Evolutionary conservation across 345 rosid species (phyloP).

Genomic region (Populus euphratica): DNA sequence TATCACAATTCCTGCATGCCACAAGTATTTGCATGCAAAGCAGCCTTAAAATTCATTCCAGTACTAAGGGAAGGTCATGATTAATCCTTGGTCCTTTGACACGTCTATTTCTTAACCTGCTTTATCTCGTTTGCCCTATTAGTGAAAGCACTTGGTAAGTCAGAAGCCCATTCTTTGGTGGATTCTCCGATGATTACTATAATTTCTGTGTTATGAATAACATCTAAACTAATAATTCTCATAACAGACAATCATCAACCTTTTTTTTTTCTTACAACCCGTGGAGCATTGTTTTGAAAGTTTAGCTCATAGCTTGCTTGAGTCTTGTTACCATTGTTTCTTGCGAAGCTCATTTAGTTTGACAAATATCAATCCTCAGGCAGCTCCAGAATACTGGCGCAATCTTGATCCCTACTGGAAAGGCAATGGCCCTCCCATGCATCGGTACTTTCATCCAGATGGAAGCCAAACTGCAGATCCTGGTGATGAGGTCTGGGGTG

Average conservation of each 20-base stretch:
- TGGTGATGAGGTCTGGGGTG: conserved; percentile 58
- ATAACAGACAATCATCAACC: not conserved
- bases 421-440: conserved; percentile 49
- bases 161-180: not conserved
- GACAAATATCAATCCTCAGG: conserved; percentile 22
- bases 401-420: conserved; percentile 59
- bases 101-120: not conserved
- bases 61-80: not conserved
- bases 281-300: not conserved
- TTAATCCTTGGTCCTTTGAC: not conserved
- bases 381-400: conserved; percentile 55
- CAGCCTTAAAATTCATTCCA: not conserved
- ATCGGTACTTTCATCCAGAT: conserved; percentile 54
- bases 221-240: not conserved
- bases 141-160: not conserved
- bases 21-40: not conserved
- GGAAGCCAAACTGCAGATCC: conserved; percentile 64
- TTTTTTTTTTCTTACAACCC: not conserved
- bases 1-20: not conserved
- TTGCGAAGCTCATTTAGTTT: not conserved
- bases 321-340: not conserved
- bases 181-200: not conserved
- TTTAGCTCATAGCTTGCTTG: not conserved
- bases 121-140: no score
- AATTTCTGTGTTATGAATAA: not conserved